Conservation (phyloP, 2,329 filamentous ascomycete genomes). For the Diaporthe vaccinii region DNA sequence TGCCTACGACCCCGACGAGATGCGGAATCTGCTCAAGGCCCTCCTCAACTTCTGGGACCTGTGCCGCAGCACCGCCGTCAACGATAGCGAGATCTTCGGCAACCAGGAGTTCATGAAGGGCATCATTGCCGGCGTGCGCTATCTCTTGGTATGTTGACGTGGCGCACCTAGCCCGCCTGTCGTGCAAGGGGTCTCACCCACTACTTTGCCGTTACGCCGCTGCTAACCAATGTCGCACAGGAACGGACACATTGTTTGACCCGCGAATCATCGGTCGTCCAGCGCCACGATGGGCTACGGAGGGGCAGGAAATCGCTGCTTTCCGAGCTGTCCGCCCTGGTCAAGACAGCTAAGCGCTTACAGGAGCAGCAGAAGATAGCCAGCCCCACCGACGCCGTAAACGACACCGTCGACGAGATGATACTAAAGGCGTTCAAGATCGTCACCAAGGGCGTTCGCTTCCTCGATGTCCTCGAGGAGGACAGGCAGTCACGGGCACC, state of each 20-base stretch:
- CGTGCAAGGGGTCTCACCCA: background rate
- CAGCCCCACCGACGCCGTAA: slow-evolving; percentile 69
- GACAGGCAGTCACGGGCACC: slow-evolving; percentile 65
- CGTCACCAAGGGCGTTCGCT: slow-evolving; percentile 89
- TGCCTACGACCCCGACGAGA: slow-evolving; percentile 89
- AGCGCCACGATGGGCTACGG: slow-evolving; percentile 81
- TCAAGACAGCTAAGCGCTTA: slow-evolving; percentile 88
- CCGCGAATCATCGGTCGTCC: slow-evolving; percentile 81
- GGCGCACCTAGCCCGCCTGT: background rate
- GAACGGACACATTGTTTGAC: slow-evolving; percentile 91
- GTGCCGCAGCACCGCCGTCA: slow-evolving; percentile 81
- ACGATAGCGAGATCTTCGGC: slow-evolving; percentile 83
- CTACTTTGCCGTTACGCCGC: slow-evolving; percentile 28
- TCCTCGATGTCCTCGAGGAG: slow-evolving; percentile 87
- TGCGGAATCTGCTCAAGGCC: slow-evolving; percentile 86
- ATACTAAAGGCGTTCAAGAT: slow-evolving; percentile 94
- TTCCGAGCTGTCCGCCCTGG: slow-evolving; percentile 88
- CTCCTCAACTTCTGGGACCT: slow-evolving; percentile 94
- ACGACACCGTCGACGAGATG: slow-evolving; percentile 90
- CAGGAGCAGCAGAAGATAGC: slow-evolving; percentile 76
- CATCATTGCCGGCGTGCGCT: slow-evolving; percentile 92
- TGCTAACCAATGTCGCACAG: slow-evolving; percentile 59
- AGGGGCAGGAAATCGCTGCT: slow-evolving; percentile 88
- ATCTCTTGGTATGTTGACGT: slow-evolving; percentile 78
- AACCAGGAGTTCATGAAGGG: slow-evolving; percentile 96